Evolutionary conservation across 2,329 filamentous ascomycete species (phyloP), one percentile per base, ranked within the genome.

Genomic region (Clonostachys rhizophaga): DNA sequence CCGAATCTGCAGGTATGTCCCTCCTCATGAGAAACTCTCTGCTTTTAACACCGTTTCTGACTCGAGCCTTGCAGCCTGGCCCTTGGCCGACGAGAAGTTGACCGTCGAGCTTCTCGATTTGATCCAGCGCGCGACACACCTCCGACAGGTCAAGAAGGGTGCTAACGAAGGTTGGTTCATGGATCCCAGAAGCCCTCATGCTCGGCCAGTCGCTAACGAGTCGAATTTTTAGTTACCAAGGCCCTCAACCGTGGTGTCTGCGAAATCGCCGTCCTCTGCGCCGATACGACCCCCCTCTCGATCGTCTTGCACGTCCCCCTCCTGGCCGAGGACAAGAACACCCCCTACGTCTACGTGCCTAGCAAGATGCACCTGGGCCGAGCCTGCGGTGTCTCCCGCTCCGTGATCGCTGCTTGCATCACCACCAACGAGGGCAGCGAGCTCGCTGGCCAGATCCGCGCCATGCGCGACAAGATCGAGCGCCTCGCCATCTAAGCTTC

Each of bases 391-490:
- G 92, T 96, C 52, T 86, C 81, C 63, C 81, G 92, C 49, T 79
- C 90, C 47, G 91, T 97, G 51, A 96, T 97, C 59, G 86, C 89
- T 39, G 85, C 83, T 52, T 85, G 79, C 61, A 95, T 97, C 71
- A 96, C 90, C 56, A 91, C 87, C 69, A 95, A 95, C 79, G 90
- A 95, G 72, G 87, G 86, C 37, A 88, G 83, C 61, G 91, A 96
- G 69, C 78, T 97, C 50, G 88, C 86, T 69, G 81, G 82, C 62
- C 90, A 95, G 78, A 96, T 97, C 69, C 81, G 87, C 59, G 79
- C 84, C 55, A 78, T 96, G 63, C 95, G 92, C 78, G 89, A 95
- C 72, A 95, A 96, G 83, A 89, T 97, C 47, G 92, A 97, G 80
- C 83, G 91, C 60, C 80, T 96, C 57, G 91, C 92, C 76, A 96